A percentile compares a stretch with the other conserved stretches of the same genome.
Evolutionary conservation across 2,329 filamentous ascomycete genomes (phyloP).

Genomic region (Neobulgaria alba): DNA sequence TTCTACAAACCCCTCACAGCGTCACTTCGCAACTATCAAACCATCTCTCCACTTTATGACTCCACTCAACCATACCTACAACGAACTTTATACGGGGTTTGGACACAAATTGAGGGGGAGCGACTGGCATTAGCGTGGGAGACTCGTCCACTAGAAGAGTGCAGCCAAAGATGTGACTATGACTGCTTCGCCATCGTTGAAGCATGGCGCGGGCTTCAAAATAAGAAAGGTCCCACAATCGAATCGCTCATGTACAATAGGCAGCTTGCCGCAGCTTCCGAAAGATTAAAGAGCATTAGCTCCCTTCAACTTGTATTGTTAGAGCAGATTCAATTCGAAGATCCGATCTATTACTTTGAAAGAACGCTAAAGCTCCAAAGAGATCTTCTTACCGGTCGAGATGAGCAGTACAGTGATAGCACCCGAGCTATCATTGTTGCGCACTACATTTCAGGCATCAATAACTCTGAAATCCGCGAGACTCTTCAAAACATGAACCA

Average conservation of each 20-base stretch:
- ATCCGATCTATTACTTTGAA: conserved; percentile 40
- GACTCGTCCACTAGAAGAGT: conserved; percentile 29
- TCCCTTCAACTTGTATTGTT: conserved; percentile 45
- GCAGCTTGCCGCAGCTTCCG: conserved; percentile 40
- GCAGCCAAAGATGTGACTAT: conserved; percentile 29
- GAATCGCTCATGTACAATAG: conserved; percentile 45
- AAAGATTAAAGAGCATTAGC: conserved; percentile 42
- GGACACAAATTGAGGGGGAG: conserved; percentile 49
- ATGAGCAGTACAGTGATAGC: conserved; percentile 11
- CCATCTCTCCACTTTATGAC: conserved; percentile 34
- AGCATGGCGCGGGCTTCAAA: conserved; percentile 35
- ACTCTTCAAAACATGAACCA: conserved; percentile 26
- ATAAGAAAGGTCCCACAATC: conserved; percentile 29
- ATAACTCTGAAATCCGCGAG: conserved; percentile 37
- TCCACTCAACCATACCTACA: conserved; percentile 11
- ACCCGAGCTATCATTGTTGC: conserved; percentile 28
- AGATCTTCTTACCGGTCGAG: conserved; percentile 28
- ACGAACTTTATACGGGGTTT: conserved; percentile 45
- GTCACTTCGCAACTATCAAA: conserved; percentile 39
- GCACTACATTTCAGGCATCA: conserved; percentile 47
- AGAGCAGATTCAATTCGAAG: conserved; percentile 45
- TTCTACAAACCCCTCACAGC: conserved; percentile 36
- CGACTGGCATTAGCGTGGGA: conserved; percentile 41
- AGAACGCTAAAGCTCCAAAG: conserved; percentile 36
- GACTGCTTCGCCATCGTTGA: conserved; percentile 33